Evolutionary conservation across 768 basidiomycete species (phyloP), one percentile per base, ranked within the genome.

Genomic region (Aureoboletus auriporus): DNA sequence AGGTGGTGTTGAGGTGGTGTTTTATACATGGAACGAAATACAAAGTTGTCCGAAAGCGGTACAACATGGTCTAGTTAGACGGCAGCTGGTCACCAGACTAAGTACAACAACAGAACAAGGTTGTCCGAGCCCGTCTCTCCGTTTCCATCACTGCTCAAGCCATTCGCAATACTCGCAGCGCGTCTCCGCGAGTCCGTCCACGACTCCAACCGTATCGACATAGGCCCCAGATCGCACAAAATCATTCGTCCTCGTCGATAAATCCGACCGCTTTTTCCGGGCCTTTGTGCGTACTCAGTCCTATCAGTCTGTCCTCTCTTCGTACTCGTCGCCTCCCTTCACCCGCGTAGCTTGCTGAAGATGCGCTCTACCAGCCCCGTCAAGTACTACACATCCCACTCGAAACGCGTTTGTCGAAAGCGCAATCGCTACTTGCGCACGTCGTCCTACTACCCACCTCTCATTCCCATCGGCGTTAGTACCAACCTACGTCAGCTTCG

Each of bases 231-330:
- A 86, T 27, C 84, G 82, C 55, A 64, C 72, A 2, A 86, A 82
- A 60, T 71, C 83, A 0, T 98, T 97, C 60, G 69, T 92, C 29
- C 71, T 95, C 8, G 93, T 96, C 8, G 92, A 93, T 58, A 83
- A 69, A 78, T 87, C 44, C 83, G 84, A 39, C 91, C 89, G 1
- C 82, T 96, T 29, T 69, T 97, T 0, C 96, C 96, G 0, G 86
- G 90, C 20, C 92, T 0, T 71, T 98, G 10, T 99, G 97, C 61
- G 95, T 97, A 16, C 76, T 98, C n/a, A 93, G 92, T 55, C 96
- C 96, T 20, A 93, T 99, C 30, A 83, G 84, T 33, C 75, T 77
- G n/a, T 69, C 79, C 4, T 34, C 6, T 12, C 41, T 8, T 30
- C 28, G 44, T 46, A 9, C 13, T 11, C 29, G 39, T 33, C 30